These are phyloP conservation scores for Kodamaea anthophila DNA, from an alignment of 1,139 yeast species.

Conservation along the genomic window DNA sequence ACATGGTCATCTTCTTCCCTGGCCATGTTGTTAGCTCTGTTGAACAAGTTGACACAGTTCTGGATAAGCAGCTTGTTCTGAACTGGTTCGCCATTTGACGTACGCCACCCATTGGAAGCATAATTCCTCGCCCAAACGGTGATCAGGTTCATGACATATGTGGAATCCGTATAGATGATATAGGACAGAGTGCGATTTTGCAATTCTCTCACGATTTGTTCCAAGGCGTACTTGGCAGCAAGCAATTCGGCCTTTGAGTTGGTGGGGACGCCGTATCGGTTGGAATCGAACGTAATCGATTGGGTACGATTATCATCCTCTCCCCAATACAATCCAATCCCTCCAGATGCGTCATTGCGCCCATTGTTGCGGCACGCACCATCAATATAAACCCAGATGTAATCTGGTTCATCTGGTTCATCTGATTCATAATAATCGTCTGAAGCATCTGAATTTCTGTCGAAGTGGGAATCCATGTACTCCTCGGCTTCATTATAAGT, in stretches of 20 bases:
- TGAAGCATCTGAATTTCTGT: too few relatives aligned
- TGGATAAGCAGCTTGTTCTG: conserved; percentile 47
- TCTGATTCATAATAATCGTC: too few relatives aligned
- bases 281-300: conserved; percentile 37
- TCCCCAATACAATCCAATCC: conserved; percentile 74
- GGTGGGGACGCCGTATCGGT: conserved; percentile 35
- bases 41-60: conserved; percentile 17
- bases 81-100: conserved; percentile 38
- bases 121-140: conserved; percentile 49
- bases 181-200: conserved; percentile 14
- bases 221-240: conserved; percentile 57
- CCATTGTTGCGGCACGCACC: conserved; percentile 66
- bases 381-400: conserved; percentile 46
- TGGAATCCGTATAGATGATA: conserved; percentile 50
- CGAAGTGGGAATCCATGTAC: too few relatives aligned
- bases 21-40: conserved; percentile 24
- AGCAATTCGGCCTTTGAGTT: conserved; percentile 77
- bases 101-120: conserved; percentile 50
- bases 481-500: too few relatives aligned
- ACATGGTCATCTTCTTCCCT: conserved; percentile 27
- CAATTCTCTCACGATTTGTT: conserved; percentile 23
- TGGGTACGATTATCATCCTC: conserved; percentile 46
- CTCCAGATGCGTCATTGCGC: conserved; percentile 52
- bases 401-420: too few relatives aligned
- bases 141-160: conserved; percentile 44